Evolutionary conservation across 805 yeast species (phyloP).

Genomic region (Ogataea neopini): DNA sequence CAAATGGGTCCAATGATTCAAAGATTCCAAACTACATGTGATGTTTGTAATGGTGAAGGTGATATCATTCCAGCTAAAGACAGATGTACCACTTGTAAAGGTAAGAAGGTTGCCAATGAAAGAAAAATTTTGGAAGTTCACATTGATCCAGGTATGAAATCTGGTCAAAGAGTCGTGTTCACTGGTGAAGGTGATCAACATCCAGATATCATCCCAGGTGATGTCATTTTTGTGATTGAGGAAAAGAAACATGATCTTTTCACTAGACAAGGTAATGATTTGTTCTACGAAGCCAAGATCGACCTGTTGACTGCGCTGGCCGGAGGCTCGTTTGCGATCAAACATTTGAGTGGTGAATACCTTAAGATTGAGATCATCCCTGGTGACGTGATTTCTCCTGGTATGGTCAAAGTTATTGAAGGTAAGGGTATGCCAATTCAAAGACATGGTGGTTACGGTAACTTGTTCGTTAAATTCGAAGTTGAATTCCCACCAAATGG

Average conservation of each 20-base stretch:
- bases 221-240: conserved; percentile 87
- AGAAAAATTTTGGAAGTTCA: conserved; percentile 93
- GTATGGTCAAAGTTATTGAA: conserved; percentile 73
- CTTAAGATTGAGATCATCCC: conserved; percentile 80
- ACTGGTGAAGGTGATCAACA: conserved; percentile 97
- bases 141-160: conserved; percentile 95
- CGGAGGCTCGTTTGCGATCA: conserved; percentile 87
- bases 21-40: conserved; percentile 95
- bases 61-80: conserved; percentile 84
- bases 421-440: conserved; percentile 97
- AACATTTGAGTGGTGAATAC: conserved; percentile 92
- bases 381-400: conserved; percentile 93
- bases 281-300: conserved; percentile 80
- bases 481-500: conserved; percentile 82
- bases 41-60: conserved; percentile 89
- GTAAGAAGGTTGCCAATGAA: conserved; percentile 84
- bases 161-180: conserved; percentile 88
- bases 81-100: conserved; percentile 83
- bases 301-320: conserved; percentile 94
- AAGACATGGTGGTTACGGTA: conserved; percentile 86
- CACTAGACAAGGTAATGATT: conserved; percentile 87
- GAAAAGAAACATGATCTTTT: conserved; percentile 85
- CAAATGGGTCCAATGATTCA: conserved; percentile 99
- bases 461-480: conserved; percentile 80
- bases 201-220: conserved; percentile 94